Evolutionary conservation across 2,329 filamentous ascomycete genomes (phyloP), one percentile per base, ranked within the genome.

Genomic region (Cordyceps fumosorosea): DNA sequence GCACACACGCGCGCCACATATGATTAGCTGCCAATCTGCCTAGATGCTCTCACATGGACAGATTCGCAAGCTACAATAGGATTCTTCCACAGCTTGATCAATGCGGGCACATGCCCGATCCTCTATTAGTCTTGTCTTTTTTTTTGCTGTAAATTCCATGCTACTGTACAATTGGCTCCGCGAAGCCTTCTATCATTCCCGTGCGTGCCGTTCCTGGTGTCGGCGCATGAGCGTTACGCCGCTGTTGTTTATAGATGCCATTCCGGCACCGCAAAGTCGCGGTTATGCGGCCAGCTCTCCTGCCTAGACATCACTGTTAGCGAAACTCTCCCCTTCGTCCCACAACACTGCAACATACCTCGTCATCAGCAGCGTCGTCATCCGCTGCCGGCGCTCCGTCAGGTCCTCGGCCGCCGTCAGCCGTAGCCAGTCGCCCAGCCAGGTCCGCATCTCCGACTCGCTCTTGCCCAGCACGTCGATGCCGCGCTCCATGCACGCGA

Each of bases 401-500:
- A 72, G 66, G 18, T 75, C 72, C 63, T 73, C 73, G 2, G 71
- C 72, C 18, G 72, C 72, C 22, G 80, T 79, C 67, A 78, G 69
- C n/a, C 72, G 69, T 53, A 85, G 67, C 83, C 82, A 85, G 60
- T 74, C 71, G 24, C 70, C 73, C 50, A 85, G 69, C 67, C 73
- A 69, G 10, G 68, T 69, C 64, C 80, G 73, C 65, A 91, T 68
- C 64, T 84, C 82, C 1, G 74, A 73, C 67, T 90, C 85, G 24
- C 82, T 84, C 62, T 81, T 81, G 3, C 75, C 81, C 29, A 84
- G 66, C 11, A 84, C 80, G 67, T 84, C 76, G 42, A 89, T 79
- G 0, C 88, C 90, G 16, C 89, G 81, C 66, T 91, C 89, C 62
- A 85, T 80, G 68, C 89, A 89, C 16, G 90, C 90, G 63, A 91